Base-by-base conservation (phyloP, 805 yeast species). In the Teunomyces lycoperdinae region DNA sequence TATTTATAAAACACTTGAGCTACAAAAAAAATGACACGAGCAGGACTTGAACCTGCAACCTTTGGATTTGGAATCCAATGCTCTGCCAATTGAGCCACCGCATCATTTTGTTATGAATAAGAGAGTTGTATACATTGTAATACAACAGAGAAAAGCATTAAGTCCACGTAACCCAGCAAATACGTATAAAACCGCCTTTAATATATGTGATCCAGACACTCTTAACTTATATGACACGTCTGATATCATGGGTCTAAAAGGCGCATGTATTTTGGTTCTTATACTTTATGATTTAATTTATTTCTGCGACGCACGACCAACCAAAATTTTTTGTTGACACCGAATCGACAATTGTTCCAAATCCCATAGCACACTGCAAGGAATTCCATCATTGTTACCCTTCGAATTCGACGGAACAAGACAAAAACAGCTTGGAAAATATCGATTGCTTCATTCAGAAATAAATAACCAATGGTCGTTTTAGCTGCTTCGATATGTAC, bases 401-500 rank as follows among this genome's bases (percentile, higher is more conserved):
- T 20, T 20, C 24, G 24, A 20, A 20, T 20, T 11, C 6, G 39
- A 7, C 29, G 24, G 13, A 10, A 10, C 28, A 5, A 36, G 14
- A 16, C 10, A 20, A 26, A 24, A 6, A 20, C 13, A 26, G 7
- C 10, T 4, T 4, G 24, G 24, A 20, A 20, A 20, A 4, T 20
- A 20, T 20, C 24, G 24, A 20, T 20, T 20, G 20, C 20, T 17
- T 4, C 24, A 5, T 20, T 20, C 6, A 20, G 24, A 20, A 20
- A 20, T 20, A 20, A 20, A 20, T 33, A 42, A n/a, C 24, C 28
- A 8, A 80, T 80, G 96, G 91, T 81, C 52, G 89, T 87, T 45
- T 76, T 92, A 64, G 96, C 99, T 46, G 97, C 96, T 42, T 87
- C 97, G 38, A 87, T 94, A 58, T 88, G 97, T 68, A 85, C 96